These are phyloP conservation scores for Podaxis mareebaensis DNA, from an alignment of 768 basidiomycete species.

Conservation along the genomic window DNA sequence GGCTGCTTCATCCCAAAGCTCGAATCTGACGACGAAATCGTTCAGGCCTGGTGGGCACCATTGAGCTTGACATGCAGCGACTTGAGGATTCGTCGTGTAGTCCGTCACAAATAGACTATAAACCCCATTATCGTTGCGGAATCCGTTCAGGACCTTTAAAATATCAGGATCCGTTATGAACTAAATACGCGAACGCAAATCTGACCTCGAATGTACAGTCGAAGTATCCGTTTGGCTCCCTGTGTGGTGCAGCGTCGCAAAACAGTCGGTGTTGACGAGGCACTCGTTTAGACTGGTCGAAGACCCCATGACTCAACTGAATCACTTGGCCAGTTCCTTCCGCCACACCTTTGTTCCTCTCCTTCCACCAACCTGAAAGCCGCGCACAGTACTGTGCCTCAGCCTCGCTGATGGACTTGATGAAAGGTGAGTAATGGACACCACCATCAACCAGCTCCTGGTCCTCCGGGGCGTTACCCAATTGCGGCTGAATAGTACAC, in stretches of 20 bases:
- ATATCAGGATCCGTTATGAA: neutral
- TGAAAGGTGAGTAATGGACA: slow-evolving; percentile 1
- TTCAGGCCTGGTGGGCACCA: slow-evolving; percentile 51
- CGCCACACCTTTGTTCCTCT: neutral
- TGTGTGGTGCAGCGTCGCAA: slow-evolving; percentile 46
- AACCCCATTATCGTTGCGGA: slow-evolving; percentile 36
- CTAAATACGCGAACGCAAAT: neutral
- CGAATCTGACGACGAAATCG: slow-evolving; percentile 51
- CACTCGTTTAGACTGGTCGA: neutral
- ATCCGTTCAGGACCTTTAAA: slow-evolving; percentile 49
- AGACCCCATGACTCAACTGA: neutral
- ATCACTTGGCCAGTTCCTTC: slow-evolving; percentile 10
- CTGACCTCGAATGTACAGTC: slow-evolving; percentile 63
- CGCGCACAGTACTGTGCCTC: slow-evolving; percentile 13
- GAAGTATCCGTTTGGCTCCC: slow-evolving; percentile 51
- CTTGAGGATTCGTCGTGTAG: slow-evolving; percentile 48
- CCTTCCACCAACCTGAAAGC: slow-evolving; percentile 14
- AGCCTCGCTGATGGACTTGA: neutral
- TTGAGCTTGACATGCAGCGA: slow-evolving; percentile 32
- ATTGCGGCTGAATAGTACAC: neutral
- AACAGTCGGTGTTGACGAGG: slow-evolving; percentile 44
- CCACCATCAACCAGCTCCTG: slow-evolving; percentile 6
- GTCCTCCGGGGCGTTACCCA: slow-evolving; percentile 1
- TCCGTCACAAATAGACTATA: slow-evolving; percentile 65
- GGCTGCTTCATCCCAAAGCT: slow-evolving; percentile 59